Base-by-base conservation (phyloP, 345 rosid genomes). In the Anastatica hierochuntica region DNA sequence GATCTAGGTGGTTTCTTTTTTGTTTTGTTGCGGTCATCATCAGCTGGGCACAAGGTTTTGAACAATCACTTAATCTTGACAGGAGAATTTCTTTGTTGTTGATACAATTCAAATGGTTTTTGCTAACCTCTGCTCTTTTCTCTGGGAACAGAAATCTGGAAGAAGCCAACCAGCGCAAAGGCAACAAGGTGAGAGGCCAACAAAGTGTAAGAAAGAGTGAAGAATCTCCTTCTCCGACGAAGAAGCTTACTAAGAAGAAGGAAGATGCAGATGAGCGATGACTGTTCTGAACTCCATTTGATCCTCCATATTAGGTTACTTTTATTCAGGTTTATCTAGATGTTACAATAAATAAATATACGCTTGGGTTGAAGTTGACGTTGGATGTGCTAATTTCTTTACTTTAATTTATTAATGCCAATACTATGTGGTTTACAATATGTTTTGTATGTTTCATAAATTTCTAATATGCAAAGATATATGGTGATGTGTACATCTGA, bases 201-300 rank as follows among this genome's bases (percentile, higher is more conserved):
- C 96, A 4, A 96, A 88, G 49, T 92, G 96, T 86, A 92, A 92
- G 85, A n/a, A 95, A 92, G 69, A 95, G 77, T 88, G 72, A 77
- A 43, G 48, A 48, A 31, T 6, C 18, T 31, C 36, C 49, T 8
- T n/a, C n/a, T n/a, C n/a, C n/a, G n/a, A n/a, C n/a, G n/a, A 3
- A 9, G 2, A 31, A 1, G 36, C 5, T n/a, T n/a, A n/a, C n/a
- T n/a, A n/a, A n/a, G n/a, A n/a, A 31, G 10, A 3, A 31, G 2
- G 36, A 31, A 19, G 42, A 50, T 6, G 46, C 9, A 31, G 36
- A 9, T 2, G 36, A 9, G 36, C 10, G n/a, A n/a, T n/a, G n/a
- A n/a, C n/a, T n/a, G n/a, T n/a, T n/a, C n/a, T n/a, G n/a, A n/a
- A n/a, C n/a, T n/a, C n/a, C n/a, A n/a, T n/a, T n/a, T n/a, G n/a